phyloP scores from a whole-genome alignment of 2,329 filamentous ascomycete species.

The Aspergillus felis region DNA sequence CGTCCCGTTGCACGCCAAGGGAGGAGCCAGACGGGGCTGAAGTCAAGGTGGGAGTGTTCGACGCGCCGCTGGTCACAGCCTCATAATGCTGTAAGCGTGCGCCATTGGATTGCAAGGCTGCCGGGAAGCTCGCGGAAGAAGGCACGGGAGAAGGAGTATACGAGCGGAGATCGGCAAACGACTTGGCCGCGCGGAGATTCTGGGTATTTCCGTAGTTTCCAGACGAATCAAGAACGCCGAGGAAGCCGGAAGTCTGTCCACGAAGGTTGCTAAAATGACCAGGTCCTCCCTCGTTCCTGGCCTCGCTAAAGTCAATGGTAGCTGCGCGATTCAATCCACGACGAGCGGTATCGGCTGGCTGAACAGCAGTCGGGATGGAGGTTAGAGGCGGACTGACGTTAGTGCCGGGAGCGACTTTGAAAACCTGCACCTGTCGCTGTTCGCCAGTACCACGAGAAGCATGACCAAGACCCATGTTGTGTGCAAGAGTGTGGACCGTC shows the following conservation, averaged over 20 bases:
- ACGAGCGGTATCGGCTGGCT: slow-evolving; percentile 71
- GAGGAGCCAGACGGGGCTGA: slow-evolving; percentile 52
- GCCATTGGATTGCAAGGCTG: slow-evolving; percentile 60
- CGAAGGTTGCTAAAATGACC: slow-evolving; percentile 69
- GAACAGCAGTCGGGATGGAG: slow-evolving; percentile 60
- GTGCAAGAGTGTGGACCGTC: slow-evolving; percentile 88
- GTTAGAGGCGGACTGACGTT: slow-evolving; percentile 60
- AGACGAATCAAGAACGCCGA: slow-evolving; percentile 81
- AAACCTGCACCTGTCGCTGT: slow-evolving; percentile 84
- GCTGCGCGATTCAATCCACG: slow-evolving; percentile 86
- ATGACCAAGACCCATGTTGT: slow-evolving; percentile 90
- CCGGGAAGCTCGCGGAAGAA: slow-evolving; percentile 83
- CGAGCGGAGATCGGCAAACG: slow-evolving; percentile 89
- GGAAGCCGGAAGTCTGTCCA: slow-evolving; percentile 73
- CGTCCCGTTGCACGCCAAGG: slow-evolving; percentile 51
- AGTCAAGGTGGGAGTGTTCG: slow-evolving; percentile 64
- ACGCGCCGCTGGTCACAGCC: slow-evolving; percentile 52
- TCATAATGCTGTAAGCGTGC: slow-evolving; percentile 58
- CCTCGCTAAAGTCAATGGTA: slow-evolving; percentile 93
- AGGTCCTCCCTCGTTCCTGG: slow-evolving; percentile 62
- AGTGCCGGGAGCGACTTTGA: slow-evolving; percentile 52
- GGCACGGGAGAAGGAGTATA: slow-evolving; percentile 91
- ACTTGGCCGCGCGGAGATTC: slow-evolving; percentile 89
- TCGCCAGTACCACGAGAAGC: slow-evolving; percentile 84
- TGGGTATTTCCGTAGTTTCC: slow-evolving; percentile 63